These are phyloP conservation scores for Vinca major DNA, from an alignment of 305 asterid species.

Conservation along the genomic window DNA sequence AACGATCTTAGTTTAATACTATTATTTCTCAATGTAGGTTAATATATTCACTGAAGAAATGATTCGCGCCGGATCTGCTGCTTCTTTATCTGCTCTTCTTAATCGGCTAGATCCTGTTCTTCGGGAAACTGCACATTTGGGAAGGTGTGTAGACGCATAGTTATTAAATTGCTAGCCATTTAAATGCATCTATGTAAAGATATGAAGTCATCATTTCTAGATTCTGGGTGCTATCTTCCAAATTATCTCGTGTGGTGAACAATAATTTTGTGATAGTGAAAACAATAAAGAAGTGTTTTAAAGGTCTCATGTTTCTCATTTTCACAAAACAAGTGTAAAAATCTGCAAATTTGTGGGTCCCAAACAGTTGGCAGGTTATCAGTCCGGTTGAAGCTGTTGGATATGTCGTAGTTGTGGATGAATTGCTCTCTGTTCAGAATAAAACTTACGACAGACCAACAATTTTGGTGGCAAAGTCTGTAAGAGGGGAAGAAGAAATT, in stretches of 20 bases:
- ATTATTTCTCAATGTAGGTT: conserved; percentile 43
- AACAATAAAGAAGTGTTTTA: neutral
- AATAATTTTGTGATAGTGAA: neutral
- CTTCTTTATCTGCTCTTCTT: conserved; percentile 87
- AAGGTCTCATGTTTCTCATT: neutral
- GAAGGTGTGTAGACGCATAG: conserved; percentile 49
- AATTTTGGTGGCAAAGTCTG: conserved; percentile 85
- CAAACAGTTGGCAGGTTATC: conserved; percentile 96
- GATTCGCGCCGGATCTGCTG: conserved; percentile 97
- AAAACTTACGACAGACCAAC: conserved; percentile 70
- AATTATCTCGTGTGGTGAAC: neutral
- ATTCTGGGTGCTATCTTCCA: neutral
- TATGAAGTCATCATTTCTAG: neutral
- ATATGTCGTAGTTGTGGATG: conserved; percentile 84
- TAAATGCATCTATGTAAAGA: neutral
- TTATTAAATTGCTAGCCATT: neutral
- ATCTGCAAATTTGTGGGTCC: conserved; percentile 12
- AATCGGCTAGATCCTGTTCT: conserved; percentile 96
- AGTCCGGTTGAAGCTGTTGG: conserved; percentile 96
- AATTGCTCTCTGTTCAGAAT: conserved; percentile 86
- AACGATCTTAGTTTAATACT: conserved; percentile 9
- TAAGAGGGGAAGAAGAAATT: conserved; percentile 96
- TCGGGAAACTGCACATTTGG: conserved; percentile 82
- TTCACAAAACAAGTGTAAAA: neutral
- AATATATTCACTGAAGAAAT: conserved; percentile 94